Evolutionary conservation across 2,329 filamentous ascomycete genomes (phyloP), one percentile per base, ranked within the genome.

Genomic region (Fonsecaea pugnacius): DNA sequence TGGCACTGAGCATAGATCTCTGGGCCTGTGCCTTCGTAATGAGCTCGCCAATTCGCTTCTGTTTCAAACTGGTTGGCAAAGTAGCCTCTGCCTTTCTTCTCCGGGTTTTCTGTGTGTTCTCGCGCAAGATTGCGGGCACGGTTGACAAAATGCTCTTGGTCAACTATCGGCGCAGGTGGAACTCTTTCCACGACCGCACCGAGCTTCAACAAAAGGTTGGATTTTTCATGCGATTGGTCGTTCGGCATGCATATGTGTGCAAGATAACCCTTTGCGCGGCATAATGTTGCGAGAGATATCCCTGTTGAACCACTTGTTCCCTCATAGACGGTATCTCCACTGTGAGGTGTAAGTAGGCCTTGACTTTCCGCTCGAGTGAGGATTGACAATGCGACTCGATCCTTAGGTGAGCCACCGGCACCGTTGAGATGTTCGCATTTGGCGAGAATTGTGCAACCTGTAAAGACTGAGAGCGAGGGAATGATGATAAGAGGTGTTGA

Each of bases 51-150:
- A 78, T 99, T 99, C 35, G 92, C 91, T 57, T 87, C 82, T 30
- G 90, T 94, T 79, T 99, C 95, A 74, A 99, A 99, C 75, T 99
- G 95, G 76, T 99, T 91, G 0, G 94, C 92, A 75, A 98, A 99
- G 78, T 96, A 93, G 24, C 95, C 95, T 57, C 86, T 83, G 69
- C 92, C 94, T 38, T 81, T 83, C 70, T 86, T 85, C 12, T 76
- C 72, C 1, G 80, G 74, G 8, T 82, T 79, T 0, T 76, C 78
- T 0, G 89, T 91, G 75, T 98, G 93, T 70, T 92, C 88, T 58
- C 78, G 77, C 0, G 95, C 94, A 57, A 92, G 87, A 24, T 85
- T 83, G 30, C 91, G 86, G 7, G 95, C 95, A 4, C 92, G 85
- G 79, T 99, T 98, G 74, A 99, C 95, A 75, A 96, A 99, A 78